Percentiles rank a stretch among this genome's conserved stretches.
phyloP scores from a whole-genome alignment of 2,329 filamentous ascomycete species.

The Alternaria gaisen region DNA sequence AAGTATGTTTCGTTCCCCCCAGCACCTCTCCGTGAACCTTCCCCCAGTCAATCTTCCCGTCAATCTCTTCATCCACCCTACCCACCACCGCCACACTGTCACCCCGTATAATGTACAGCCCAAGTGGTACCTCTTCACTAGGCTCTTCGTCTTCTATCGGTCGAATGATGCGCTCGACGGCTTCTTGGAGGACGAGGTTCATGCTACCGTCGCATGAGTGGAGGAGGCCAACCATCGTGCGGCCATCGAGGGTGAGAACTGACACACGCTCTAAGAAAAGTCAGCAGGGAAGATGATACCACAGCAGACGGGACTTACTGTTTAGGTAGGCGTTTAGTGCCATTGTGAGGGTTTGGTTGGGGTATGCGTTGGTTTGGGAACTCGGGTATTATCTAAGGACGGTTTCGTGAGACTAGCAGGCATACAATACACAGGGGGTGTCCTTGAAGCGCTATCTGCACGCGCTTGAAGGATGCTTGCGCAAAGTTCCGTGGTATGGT shows the following conservation, averaged over 20 bases:
- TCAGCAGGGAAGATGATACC: slow-evolving; percentile 14
- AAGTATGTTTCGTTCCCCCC: slow-evolving; percentile 79
- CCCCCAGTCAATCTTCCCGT: slow-evolving; percentile 90
- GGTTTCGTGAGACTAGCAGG: background rate
- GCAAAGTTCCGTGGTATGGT: background rate
- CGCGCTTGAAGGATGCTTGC: background rate
- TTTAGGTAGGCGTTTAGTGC: slow-evolving; percentile 56
- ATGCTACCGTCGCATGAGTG: slow-evolving; percentile 89
- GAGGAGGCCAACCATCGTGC: slow-evolving; percentile 78
- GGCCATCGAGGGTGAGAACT: slow-evolving; percentile 90
- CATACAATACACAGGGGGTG: rapidly evolving
- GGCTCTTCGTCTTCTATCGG: slow-evolving; percentile 83
- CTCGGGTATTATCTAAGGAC: background rate
- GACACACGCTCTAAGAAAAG: slow-evolving; percentile 78
- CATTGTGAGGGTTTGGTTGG: slow-evolving; percentile 38
- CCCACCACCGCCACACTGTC: slow-evolving; percentile 95
- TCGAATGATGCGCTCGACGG: slow-evolving; percentile 89
- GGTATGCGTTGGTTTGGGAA: background rate
- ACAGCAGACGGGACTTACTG: slow-evolving; percentile 38
- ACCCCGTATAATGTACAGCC: slow-evolving; percentile 89
- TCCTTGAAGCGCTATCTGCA: background rate
- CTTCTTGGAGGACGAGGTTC: slow-evolving; percentile 85
- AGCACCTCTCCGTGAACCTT: slow-evolving; percentile 87
- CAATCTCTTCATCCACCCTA: slow-evolving; percentile 86
- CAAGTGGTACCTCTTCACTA: slow-evolving; percentile 81